These are phyloP conservation scores for Limonomyces culmigenus DNA, from an alignment of 1,284 basidiomycete genomes.

Conservation along the genomic window DNA sequence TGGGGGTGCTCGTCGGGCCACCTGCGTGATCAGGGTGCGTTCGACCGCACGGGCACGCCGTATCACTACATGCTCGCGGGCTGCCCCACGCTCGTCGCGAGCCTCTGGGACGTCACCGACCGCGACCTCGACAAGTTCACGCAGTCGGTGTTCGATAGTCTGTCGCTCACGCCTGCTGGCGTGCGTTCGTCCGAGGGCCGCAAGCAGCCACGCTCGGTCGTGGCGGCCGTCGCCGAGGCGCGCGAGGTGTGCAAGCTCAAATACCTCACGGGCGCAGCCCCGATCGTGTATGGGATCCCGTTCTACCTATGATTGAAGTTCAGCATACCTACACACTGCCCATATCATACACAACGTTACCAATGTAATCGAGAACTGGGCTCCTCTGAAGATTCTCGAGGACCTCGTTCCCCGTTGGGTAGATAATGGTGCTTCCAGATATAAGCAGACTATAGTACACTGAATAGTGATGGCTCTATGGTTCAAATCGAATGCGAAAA, in stretches of 20 bases:
- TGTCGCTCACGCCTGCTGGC: conserved; percentile 35
- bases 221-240: conserved; percentile 67
- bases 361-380: too few relatives aligned
- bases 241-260: conserved; percentile 75
- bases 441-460: too few relatives aligned
- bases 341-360: too few relatives aligned
- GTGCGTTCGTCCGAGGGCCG: conserved; percentile 10
- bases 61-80: conserved; percentile 83
- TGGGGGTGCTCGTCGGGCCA: conserved; percentile 97
- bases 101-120: conserved; percentile 98
- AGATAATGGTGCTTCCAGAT: too few relatives aligned
- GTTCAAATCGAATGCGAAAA: too few relatives aligned
- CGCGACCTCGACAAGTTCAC: conserved; percentile 91
- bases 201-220: conserved; percentile 30
- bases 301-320: conserved; percentile 64
- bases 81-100: conserved; percentile 85
- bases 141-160: conserved; percentile 64
- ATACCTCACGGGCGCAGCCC: conserved; percentile 91
- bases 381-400: too few relatives aligned
- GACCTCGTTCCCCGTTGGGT: too few relatives aligned
- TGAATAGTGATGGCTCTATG: too few relatives aligned
- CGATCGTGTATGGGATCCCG: conserved; percentile 90
- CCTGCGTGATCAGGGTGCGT: conserved; percentile 82
- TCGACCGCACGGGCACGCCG: conserved; percentile 83
- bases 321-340: too few relatives aligned